Base-by-base conservation (phyloP, 495 filamentous ascomycete genomes). In the Alectoria sarmentosa region DNA sequence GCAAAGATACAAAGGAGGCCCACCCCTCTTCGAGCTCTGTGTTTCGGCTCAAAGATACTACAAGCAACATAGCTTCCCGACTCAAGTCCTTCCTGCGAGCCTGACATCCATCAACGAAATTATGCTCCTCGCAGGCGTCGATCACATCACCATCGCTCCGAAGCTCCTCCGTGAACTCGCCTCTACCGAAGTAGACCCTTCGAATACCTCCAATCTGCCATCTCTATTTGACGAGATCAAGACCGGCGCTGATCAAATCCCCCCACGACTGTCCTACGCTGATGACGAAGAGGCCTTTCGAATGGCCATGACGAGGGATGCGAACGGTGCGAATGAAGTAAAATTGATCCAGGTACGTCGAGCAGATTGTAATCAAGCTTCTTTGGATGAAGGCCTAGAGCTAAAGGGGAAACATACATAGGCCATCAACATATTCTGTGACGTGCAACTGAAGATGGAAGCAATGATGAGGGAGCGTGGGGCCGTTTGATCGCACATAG, bases 361-460 rank as follows among this genome's bases (percentile, higher is more conserved):
- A 30, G 26, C 3, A 54, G 2, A 30, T 3, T 8, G 19, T 1
- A 10, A 17, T 0, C 17, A 4, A 7, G 49, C 28, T 54, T 19
- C 49, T 28, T 5, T 8, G 8, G 49, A 5, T 8, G 13, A 54
- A 4, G 23, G 32, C 4, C 1, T 17, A 2, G 28, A 54, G 28
- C 28, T 54, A 28, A 54, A 17, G 49, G 26, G 8, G 19, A 19
- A 19, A 30, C 14, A 19, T 19, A 1, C 15, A 28, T 4, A 60
- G 58, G 58, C 37, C 4, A 32, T 60, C n/a, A 60, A 41, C 17
- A 39, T n/a, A 28, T 60, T 60, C 38, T 60, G 58, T 42, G 23
- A 60, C 36, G 23, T 26, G 36, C 37, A 60, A 44, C 9, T 32
- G 26, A 60, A 44, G 38, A 60, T 60, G 37, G 58, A 60, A 60